Evolutionary conservation across 768 basidiomycete species (phyloP), one percentile per base, ranked within the genome.

Genomic region (Rhodotorula graminis): DNA sequence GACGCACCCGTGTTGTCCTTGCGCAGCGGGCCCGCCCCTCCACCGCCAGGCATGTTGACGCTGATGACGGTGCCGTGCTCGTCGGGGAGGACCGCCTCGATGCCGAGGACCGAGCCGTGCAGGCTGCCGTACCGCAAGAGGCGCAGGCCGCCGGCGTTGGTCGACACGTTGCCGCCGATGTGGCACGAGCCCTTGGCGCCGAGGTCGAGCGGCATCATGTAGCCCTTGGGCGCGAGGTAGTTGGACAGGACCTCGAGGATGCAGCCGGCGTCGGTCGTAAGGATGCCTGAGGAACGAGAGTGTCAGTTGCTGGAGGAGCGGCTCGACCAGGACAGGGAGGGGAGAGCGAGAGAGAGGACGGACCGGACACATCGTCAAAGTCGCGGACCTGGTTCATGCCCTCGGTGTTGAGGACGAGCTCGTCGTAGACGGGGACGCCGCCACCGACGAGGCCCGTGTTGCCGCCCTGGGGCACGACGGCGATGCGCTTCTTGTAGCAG

Each of bases 361-460:
- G 27, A 77, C 79, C 79, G 9, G 82, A 83, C 12, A 83, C 82
- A n/a, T 81, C 78, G 72, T 84, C 83, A 75, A 84, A 84, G 27
- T 80, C 80, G 55, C 83, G 78, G 59, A 83, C 77, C 44, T 86
- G 85, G 78, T 87, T 88, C 87, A 99, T 87, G 78, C 90, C 92
- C 31, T 76, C 77, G 27, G 77, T 71, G 12, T 87, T 93, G 64
- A 99, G 83, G 64, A 99, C 85, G 73, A 98, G 81, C 81, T 99
- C 96, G 80, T 94, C 89, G 76, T 87, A 84, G 52, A 93, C 80
- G 0, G 96, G 95, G 19, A 95, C 90, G 73, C 93, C 88, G 50
- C 96, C 96, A 61, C 83, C 96, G 50, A 99, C 96, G 21, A 99
- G 86, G 25, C 96, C 96, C 0, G 96, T 99, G 83, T 99, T 99